phyloP scores from a whole-genome alignment of 768 basidiomycete genomes.

The Hygrophorus pudorinus region DNA sequence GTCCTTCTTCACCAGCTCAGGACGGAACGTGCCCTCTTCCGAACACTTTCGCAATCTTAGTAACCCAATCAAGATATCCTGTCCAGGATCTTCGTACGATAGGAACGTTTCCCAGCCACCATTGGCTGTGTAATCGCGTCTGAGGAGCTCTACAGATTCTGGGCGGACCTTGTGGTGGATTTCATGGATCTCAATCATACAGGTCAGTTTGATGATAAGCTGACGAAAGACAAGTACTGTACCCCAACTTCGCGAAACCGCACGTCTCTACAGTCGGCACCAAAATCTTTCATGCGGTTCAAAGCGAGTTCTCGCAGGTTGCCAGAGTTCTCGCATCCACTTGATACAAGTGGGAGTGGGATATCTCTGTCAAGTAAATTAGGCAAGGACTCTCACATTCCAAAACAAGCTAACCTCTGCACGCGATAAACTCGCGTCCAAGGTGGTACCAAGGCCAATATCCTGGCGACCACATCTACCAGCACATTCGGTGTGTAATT shows the following conservation, averaged over 20 bases:
- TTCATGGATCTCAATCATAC: constrained; percentile 71
- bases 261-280: constrained; percentile 94
- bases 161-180: constrained; percentile 97
- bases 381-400: not conserved
- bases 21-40: constrained; percentile 93
- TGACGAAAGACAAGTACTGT: constrained; percentile 8
- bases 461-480: constrained; percentile 93
- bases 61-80: constrained; percentile 91
- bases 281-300: constrained; percentile 98
- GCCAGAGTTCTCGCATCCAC: constrained; percentile 95
- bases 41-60: constrained; percentile 91
- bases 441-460: constrained; percentile 92
- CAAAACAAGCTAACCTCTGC: constrained; percentile 52
- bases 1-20: constrained; percentile 69
- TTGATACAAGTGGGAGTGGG: constrained; percentile 90
- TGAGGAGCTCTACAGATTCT: constrained; percentile 88
- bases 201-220: constrained; percentile 5
- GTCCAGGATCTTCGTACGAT: constrained; percentile 96
- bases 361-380: constrained; percentile 60
- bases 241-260: constrained; percentile 97
- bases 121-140: constrained; percentile 93
- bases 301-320: constrained; percentile 94
- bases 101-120: constrained; percentile 99
- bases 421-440: constrained; percentile 99
- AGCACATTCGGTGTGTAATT: constrained; percentile 99